Evolutionary conservation across 2,329 filamentous ascomycete species (phyloP), one percentile per base, ranked within the genome.

Genomic region (Aspergillus quadrilineatus): DNA sequence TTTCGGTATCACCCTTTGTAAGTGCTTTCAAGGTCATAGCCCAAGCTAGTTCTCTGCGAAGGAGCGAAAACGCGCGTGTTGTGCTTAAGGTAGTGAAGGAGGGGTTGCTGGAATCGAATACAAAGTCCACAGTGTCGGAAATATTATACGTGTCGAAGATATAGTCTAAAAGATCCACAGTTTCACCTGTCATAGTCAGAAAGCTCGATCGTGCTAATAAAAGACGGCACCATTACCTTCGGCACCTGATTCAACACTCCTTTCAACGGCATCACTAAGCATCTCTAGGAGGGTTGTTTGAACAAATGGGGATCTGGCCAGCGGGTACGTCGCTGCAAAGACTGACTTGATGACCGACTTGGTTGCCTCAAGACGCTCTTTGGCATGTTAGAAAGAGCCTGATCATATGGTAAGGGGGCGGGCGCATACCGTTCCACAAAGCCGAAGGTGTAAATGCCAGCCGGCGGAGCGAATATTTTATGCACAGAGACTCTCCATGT

Each of bases 401-500:
- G 2, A 3, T 7, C 4, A 10, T 10, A 17, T 34, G n/a, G 2
- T 4, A 2, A 8, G 15, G 14, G 41, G 6, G 1, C 7, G n/a
- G 32, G 8, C 1, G 58, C 68, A 59, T 63, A 75, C 73, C 67
- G 12, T 61, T 66, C 71, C 73, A 76, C 28, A 72, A 67, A 10
- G 67, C 65, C 41, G 66, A 57, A 1, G 71, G 67, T 1, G 67
- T 69, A 10, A 65, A 66, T 34, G 69, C 69, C 50, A 73, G 65
- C 34, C 73, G 67, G 12, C 69, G 69, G 46, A 77, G 60, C 26
- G 74, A 64, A 60, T 74, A 77, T 30, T 69, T 69, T 30, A 73
- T 66, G 61, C 71, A 75, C 4, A 79, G 65, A 6, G 71, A 59
- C 17, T 65, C 68, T n/a, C 76, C 77, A 59, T 79, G 77, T 8